Percentiles rank a stretch among this genome's conserved stretches.
Conservation (phyloP, 257 asterid genomes). For the Solanum clarkiae region DNA sequence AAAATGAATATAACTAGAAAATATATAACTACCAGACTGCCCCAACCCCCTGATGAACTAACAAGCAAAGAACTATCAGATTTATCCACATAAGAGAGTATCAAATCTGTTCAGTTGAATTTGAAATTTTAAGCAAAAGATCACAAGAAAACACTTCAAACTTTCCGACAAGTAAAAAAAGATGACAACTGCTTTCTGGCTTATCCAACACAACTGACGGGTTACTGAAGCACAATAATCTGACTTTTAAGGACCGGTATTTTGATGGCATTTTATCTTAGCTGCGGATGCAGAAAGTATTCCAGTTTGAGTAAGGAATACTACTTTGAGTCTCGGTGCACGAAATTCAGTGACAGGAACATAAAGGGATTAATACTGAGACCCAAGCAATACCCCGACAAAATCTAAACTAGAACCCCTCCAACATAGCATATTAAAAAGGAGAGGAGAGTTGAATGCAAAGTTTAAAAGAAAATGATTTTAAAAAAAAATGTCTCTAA, state of each 20-base stretch:
- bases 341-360: neutral
- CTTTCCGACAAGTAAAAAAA: neutral
- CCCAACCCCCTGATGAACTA: neutral
- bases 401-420: neutral
- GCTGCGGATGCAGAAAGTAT: neutral
- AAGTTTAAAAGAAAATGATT: neutral
- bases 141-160: neutral
- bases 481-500: neutral
- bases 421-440: neutral
- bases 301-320: neutral
- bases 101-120: neutral
- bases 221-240: neutral
- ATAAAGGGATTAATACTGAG: neutral
- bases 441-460: neutral
- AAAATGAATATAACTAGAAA: neutral
- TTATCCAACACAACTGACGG: neutral
- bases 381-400: neutral
- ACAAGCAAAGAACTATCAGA: neutral
- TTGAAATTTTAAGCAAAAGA: neutral
- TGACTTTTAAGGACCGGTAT: neutral
- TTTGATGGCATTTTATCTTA: neutral
- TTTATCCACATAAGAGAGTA: neutral
- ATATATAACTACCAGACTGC: neutral
- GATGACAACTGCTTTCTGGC: neutral
- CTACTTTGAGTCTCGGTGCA: neutral